A percentile compares a stretch with the other conserved stretches of the same genome.
Conservation (phyloP, 345 rosid genomes). For the Pelargonium nanum region DNA sequence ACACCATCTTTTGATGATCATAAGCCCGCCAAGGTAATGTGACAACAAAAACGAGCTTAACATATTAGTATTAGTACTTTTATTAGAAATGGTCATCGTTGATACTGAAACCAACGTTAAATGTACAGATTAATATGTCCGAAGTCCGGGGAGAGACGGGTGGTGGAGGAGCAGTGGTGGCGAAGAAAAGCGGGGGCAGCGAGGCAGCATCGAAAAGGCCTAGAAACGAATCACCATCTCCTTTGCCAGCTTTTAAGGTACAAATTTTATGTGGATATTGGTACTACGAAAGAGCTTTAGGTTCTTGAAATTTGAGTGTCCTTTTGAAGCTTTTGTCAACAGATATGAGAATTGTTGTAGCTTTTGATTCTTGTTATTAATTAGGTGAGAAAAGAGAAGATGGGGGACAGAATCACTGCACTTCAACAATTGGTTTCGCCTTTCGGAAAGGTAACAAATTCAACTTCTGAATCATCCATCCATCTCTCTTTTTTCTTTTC, state of each 20-base stretch:
- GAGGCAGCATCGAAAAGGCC: conserved; percentile 58
- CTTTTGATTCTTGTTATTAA: conserved; percentile 4
- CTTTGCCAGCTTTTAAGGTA: conserved; percentile 94
- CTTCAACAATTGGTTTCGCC: conserved; percentile 99
- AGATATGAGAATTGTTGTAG: conserved; percentile 12
- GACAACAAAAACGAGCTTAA: conserved; percentile 2
- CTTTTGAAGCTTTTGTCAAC: not conserved
- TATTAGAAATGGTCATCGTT: too few relatives aligned
- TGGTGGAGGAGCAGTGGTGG: conserved; percentile 30
- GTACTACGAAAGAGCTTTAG: conserved; percentile 1
- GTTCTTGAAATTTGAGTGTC: not conserved
- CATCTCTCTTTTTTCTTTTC: too few relatives aligned
- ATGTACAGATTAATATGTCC: not conserved
- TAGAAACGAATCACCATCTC: conserved; percentile 60
- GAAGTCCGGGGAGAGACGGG: conserved; percentile 42
- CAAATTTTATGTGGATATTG: conserved; percentile 9
- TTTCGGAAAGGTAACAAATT: conserved; percentile 82
- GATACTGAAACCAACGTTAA: too few relatives aligned
- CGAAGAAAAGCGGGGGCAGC: conserved; percentile 57
- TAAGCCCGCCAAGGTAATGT: conserved; percentile 22
- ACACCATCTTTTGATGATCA: conserved; percentile 29
- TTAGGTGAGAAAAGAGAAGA: conserved; percentile 98
- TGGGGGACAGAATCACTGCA: conserved; percentile 99
- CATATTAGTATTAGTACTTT: too few relatives aligned
- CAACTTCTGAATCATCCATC: conserved; percentile 1